Percentiles rank a stretch among this genome's conserved stretches.
Conservation (phyloP, 768 basidiomycete genomes). For the Cubamyces sp. region DNA sequence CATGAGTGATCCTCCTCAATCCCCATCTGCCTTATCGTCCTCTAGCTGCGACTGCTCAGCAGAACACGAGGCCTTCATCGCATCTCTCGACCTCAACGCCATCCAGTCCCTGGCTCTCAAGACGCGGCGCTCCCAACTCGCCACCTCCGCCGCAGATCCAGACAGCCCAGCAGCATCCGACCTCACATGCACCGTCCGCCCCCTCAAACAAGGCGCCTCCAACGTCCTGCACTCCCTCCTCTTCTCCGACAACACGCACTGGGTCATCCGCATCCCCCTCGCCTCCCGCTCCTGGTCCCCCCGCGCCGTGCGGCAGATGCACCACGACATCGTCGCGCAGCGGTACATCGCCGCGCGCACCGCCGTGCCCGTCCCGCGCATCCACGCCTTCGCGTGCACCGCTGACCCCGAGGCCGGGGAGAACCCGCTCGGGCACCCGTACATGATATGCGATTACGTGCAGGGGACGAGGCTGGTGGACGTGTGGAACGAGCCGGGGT, state of each 20-base stretch:
- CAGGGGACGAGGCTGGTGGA: background rate
- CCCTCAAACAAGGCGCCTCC: constrained; percentile 1
- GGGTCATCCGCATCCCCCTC: constrained; percentile 13
- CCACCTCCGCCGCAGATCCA: no score
- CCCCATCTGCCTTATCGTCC: no score
- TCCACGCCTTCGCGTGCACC: background rate
- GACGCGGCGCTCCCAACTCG: background rate
- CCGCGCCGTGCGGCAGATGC: background rate
- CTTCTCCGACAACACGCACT: constrained; percentile 8
- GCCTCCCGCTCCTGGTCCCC: background rate
- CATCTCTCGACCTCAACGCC: background rate
- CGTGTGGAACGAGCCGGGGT: background rate
- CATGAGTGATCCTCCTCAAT: no score
- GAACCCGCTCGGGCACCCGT: background rate
- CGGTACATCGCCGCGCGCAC: background rate
- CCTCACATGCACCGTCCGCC: background rate
- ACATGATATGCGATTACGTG: background rate
- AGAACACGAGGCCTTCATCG: background rate
- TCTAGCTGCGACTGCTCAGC: no score
- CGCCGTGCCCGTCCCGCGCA: background rate
- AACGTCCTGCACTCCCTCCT: constrained; percentile 1
- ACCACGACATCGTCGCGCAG: background rate
- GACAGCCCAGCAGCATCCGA: background rate
- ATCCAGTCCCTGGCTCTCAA: background rate
- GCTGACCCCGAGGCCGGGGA: no score